These are phyloP conservation scores for Tuber borchii DNA, from an alignment of 495 filamentous ascomycete species.

Conservation along the genomic window DNA sequence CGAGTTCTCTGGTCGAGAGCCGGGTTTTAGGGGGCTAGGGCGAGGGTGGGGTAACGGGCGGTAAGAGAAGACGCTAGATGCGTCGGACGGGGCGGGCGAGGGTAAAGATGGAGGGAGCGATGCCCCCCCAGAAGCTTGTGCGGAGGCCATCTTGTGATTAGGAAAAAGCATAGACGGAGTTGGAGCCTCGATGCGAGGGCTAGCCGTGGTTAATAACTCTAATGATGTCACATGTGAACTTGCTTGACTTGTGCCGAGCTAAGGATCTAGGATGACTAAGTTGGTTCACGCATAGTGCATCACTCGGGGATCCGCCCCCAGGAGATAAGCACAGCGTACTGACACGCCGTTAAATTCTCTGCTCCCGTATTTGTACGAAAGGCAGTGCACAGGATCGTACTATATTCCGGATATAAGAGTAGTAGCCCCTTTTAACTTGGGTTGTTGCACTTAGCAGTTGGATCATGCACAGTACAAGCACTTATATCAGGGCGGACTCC, in stretches of 20 bases:
- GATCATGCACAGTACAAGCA: neutral
- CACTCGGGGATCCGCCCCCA: neutral
- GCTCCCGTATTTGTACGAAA: neutral
- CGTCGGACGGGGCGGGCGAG: constrained; percentile 16
- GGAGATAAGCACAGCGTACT: neutral
- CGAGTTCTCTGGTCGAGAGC: constrained; percentile 30
- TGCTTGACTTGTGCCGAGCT: neutral
- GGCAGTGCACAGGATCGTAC: neutral
- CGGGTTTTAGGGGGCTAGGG: constrained; percentile 29
- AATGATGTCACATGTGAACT: neutral
- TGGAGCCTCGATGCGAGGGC: neutral
- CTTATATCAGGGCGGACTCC: neutral
- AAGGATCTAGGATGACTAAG: neutral
- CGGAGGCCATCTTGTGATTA: constrained; percentile 8
- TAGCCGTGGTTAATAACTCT: neutral
- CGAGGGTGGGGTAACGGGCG: constrained; percentile 30
- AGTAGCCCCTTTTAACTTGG: neutral
- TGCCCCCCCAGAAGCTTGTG: neutral
- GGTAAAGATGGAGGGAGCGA: constrained; percentile 6
- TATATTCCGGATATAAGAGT: neutral
- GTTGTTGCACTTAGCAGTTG: neutral
- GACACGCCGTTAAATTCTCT: neutral
- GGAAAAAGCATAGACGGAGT: neutral
- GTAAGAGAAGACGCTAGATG: constrained; percentile 12
- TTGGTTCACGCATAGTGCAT: neutral